A percentile compares a stretch with the other conserved stretches of the same genome.
phyloP scores from a whole-genome alignment of 148 eudicot genomes.

The Rheum nobile region DNA sequence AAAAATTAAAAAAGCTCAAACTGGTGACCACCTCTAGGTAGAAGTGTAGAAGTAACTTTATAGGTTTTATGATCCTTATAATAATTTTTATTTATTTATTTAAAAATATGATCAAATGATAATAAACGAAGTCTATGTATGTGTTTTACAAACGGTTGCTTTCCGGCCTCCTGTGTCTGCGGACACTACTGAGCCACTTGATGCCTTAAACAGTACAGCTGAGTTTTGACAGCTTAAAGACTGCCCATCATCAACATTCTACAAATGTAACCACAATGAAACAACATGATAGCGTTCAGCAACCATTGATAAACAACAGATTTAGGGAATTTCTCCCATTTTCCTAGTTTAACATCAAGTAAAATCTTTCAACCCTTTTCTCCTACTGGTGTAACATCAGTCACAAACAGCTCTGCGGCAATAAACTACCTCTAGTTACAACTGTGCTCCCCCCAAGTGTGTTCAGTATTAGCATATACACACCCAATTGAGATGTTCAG shows the following conservation, averaged over 20 bases:
- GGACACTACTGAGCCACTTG: no score
- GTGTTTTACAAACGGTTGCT: no score
- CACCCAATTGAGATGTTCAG: neutral
- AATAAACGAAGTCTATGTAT: no score
- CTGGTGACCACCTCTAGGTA: no score
- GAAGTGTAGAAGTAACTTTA: no score
- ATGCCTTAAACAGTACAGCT: no score
- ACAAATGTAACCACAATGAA: neutral
- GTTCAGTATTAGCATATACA: neutral
- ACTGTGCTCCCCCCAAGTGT: neutral
- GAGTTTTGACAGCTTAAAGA: no score
- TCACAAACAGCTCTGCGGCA: neutral
- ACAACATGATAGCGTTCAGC: neutral
- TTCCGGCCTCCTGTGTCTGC: no score
- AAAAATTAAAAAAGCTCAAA: no score
- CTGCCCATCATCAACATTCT: neutral
- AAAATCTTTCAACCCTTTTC: neutral
- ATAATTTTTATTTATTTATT: no score
- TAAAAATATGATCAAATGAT: no score
- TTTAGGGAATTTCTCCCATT: neutral
- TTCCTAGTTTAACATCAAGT: neutral
- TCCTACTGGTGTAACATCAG: neutral
- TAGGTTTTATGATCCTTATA: no score
- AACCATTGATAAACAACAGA: neutral
- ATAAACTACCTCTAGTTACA: neutral